phyloP scores from a whole-genome alignment of 192 early-diverging fungal genomes.

The Dissophora globulifera region DNA sequence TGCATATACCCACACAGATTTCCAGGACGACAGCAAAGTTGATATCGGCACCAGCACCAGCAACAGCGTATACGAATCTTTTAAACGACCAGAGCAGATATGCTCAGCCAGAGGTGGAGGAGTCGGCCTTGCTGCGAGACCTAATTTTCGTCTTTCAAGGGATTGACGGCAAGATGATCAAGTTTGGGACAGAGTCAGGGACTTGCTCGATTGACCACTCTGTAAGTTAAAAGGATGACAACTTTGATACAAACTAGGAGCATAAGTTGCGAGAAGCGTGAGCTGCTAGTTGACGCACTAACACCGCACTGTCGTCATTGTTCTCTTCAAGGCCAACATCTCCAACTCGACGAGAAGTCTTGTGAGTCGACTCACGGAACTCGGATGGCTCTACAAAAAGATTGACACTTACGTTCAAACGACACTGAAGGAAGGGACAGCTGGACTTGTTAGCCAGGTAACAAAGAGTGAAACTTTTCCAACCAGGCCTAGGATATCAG shows the following conservation, averaged over 20 bases:
- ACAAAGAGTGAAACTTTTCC: too few species aligned
- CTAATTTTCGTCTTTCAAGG: conserved; percentile 94
- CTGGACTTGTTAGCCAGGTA: conserved; percentile 41
- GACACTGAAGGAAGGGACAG: conserved; percentile 52
- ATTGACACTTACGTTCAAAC: conserved; percentile 67
- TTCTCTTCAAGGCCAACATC: conserved; percentile 54
- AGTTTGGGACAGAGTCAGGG: conserved; percentile 62
- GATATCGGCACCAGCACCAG: too few species aligned
- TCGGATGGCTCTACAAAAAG: conserved; percentile 81
- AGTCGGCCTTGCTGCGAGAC: conserved; percentile 80
- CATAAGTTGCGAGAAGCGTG: too few species aligned
- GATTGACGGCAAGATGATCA: conserved; percentile 87
- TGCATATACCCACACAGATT: conserved; percentile 7
- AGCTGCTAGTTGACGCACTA: too few species aligned
- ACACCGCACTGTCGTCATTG: too few species aligned
- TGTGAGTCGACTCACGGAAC: conserved; percentile 73
- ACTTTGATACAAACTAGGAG: too few species aligned
- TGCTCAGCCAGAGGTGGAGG: conserved; percentile 53
- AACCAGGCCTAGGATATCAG: too few species aligned
- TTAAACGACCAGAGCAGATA: conserved; percentile 5
- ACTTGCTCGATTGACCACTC: conserved; percentile 66
- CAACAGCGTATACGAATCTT: conserved; percentile 8
- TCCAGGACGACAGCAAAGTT: conserved; percentile 5
- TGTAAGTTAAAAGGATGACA: conserved; percentile 46
- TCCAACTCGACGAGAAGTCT: conserved; percentile 73